Evolutionary conservation across 192 early-diverging fungal genomes (phyloP).

Genomic region (Backusella westeae): DNA sequence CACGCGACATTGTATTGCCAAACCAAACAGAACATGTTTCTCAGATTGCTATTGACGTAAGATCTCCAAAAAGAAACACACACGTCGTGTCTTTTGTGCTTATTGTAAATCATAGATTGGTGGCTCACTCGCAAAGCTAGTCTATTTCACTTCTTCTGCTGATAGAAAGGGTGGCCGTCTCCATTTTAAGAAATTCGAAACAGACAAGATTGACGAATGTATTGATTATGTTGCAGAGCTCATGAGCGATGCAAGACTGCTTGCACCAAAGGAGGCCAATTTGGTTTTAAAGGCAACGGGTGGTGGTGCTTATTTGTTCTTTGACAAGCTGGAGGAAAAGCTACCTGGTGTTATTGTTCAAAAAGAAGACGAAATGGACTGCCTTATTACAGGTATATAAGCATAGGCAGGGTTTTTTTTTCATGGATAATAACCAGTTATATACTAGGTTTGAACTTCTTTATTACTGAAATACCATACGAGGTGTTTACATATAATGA

Average conservation of each 20-base stretch:
- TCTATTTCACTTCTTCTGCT: slow-evolving; percentile 59
- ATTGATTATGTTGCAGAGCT: slow-evolving; percentile 77
- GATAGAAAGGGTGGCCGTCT: slow-evolving; percentile 75
- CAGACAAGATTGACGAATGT: slow-evolving; percentile 87
- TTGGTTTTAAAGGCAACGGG: slow-evolving; percentile 83
- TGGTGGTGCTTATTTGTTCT: slow-evolving; percentile 83
- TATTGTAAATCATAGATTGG: slow-evolving; percentile 49
- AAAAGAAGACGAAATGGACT: slow-evolving; percentile 94
- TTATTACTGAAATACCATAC: slow-evolving; percentile 87
- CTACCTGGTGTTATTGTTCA: slow-evolving; percentile 67
- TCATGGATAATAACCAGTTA: too few relatives aligned
- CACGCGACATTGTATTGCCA: slow-evolving; percentile 84
- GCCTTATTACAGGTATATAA: slow-evolving; percentile 62
- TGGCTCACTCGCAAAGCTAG: slow-evolving; percentile 72
- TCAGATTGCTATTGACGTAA: slow-evolving; percentile 90
- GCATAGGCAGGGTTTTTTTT: background rate
- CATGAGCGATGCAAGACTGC: slow-evolving; percentile 42
- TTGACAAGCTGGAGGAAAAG: slow-evolving; percentile 47
- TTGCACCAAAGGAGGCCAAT: slow-evolving; percentile 29
- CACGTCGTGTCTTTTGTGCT: background rate
- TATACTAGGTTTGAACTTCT: slow-evolving; percentile 78
- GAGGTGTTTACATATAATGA: slow-evolving; percentile 95
- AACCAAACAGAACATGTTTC: slow-evolving; percentile 81
- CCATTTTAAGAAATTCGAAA: slow-evolving; percentile 94
- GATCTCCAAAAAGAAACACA: slow-evolving; percentile 6